Conservation (phyloP, 2,329 filamentous ascomycete species). For the Trichoderma oligosporum region DNA sequence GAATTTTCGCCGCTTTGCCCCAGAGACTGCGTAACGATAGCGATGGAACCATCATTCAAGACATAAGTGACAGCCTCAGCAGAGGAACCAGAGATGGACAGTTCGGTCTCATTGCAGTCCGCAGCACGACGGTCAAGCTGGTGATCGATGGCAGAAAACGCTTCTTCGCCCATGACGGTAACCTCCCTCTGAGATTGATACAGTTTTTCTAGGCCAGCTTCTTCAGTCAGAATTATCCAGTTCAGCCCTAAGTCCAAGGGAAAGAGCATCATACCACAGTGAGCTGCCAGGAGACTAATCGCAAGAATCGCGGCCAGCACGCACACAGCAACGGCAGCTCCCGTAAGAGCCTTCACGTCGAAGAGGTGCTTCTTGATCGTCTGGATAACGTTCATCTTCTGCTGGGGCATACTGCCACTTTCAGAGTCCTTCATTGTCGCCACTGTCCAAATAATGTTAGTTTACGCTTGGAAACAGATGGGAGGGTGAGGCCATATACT, state of each 20-base stretch:
- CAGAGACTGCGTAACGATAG: slow-evolving; percentile 2
- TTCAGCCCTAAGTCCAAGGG: not conserved
- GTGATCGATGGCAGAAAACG: slow-evolving; percentile 23
- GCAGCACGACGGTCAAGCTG: slow-evolving; percentile 24
- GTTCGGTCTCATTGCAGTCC: slow-evolving; percentile 22
- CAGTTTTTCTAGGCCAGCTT: slow-evolving; percentile 1
- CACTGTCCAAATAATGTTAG: slow-evolving; percentile 27
- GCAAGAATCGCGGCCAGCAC: slow-evolving; percentile 29
- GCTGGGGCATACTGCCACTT: slow-evolving; percentile 21
- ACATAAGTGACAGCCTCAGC: slow-evolving; percentile 20
- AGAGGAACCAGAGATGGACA: slow-evolving; percentile 6
- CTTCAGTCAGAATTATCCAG: not conserved
- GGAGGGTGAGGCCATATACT: not conserved
- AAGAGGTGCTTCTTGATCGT: slow-evolving; percentile 4
- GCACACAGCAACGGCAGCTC: slow-evolving; percentile 16
- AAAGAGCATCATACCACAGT: slow-evolving; percentile 25
- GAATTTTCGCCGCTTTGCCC: not conserved
- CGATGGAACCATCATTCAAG: slow-evolving; percentile 16
- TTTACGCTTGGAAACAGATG: no score
- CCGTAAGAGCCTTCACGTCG: slow-evolving; percentile 21
- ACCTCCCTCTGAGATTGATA: slow-evolving; percentile 1
- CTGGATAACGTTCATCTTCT: not conserved
- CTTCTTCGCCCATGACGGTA: not conserved
- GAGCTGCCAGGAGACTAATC: slow-evolving; percentile 29
- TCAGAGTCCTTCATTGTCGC: slow-evolving; percentile 29